phyloP scores from a whole-genome alignment of 2,329 filamentous ascomycete genomes.

The Venturia pyrina region DNA sequence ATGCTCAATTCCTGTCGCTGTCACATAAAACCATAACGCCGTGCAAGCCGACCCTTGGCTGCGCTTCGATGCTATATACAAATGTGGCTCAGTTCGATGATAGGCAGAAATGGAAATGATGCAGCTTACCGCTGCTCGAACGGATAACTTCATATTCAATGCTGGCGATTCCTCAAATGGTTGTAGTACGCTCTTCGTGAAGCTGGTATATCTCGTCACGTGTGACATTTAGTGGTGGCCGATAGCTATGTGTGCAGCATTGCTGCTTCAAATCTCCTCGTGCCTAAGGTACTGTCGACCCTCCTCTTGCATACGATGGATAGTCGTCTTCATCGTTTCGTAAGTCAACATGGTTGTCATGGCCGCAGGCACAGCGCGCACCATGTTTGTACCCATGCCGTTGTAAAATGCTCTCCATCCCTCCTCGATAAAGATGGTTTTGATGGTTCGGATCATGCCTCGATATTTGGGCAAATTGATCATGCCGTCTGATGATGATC shows the following conservation, averaged over 20 bases:
- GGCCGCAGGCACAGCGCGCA: conserved; percentile 86
- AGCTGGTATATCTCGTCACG: background rate
- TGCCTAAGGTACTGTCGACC: conserved; percentile 21
- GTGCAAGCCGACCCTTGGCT: background rate
- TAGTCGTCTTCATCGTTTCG: conserved; percentile 57
- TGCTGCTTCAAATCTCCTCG: background rate
- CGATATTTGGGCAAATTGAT: conserved; percentile 51
- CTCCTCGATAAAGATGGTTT: conserved; percentile 79
- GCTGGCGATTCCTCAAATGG: background rate
- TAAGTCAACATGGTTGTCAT: conserved; percentile 98
- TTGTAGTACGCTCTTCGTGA: background rate
- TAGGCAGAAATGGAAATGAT: background rate
- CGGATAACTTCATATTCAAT: background rate
- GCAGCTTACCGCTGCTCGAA: background rate
- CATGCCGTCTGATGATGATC: conserved; percentile 48
- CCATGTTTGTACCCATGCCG: conserved; percentile 95
- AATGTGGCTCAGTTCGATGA: background rate
- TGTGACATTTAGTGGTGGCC: background rate
- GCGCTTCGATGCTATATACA: background rate
- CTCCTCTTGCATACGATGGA: conserved; percentile 45
- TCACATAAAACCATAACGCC: background rate
- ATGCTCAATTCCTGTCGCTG: background rate
- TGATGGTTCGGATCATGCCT: conserved; percentile 72
- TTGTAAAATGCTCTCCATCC: conserved; percentile 96
- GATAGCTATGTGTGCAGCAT: background rate